Percentiles rank a stretch among this genome's conserved stretches.
phyloP scores from a whole-genome alignment of 2,329 filamentous ascomycete genomes.

The Cytospora mali region DNA sequence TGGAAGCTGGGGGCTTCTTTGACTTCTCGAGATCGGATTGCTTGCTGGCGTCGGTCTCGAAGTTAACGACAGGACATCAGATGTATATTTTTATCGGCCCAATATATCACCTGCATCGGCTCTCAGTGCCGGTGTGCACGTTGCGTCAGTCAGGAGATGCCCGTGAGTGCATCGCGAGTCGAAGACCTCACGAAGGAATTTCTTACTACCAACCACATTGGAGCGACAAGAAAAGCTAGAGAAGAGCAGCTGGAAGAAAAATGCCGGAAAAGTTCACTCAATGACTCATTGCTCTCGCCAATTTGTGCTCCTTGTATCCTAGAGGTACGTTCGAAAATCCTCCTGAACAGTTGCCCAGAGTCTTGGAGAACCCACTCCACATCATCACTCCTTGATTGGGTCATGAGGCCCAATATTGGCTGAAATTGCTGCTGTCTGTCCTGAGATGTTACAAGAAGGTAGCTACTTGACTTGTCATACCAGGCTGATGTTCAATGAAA shows the following conservation, averaged over 20 bases:
- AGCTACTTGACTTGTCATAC: too few relatives aligned
- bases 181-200: background rate
- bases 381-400: too few relatives aligned
- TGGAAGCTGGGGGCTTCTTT: background rate
- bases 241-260: background rate
- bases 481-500: background rate
- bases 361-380: background rate
- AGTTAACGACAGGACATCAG: constrained; percentile 36
- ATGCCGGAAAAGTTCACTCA: background rate
- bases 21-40: background rate
- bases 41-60: background rate
- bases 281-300: background rate
- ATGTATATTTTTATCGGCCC: constrained; percentile 34
- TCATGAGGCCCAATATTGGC: too few relatives aligned
- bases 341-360: background rate
- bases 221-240: background rate
- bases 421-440: too few relatives aligned
- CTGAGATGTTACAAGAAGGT: too few relatives aligned
- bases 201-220: background rate
- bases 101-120: constrained; percentile 32
- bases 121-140: constrained; percentile 35
- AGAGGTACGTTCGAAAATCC: background rate
- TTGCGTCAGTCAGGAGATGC: constrained; percentile 34
- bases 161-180: constrained; percentile 21
- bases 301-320: background rate